Base-by-base conservation (phyloP, 495 filamentous ascomycete genomes). In the Talaromyces nanjingensis region DNA sequence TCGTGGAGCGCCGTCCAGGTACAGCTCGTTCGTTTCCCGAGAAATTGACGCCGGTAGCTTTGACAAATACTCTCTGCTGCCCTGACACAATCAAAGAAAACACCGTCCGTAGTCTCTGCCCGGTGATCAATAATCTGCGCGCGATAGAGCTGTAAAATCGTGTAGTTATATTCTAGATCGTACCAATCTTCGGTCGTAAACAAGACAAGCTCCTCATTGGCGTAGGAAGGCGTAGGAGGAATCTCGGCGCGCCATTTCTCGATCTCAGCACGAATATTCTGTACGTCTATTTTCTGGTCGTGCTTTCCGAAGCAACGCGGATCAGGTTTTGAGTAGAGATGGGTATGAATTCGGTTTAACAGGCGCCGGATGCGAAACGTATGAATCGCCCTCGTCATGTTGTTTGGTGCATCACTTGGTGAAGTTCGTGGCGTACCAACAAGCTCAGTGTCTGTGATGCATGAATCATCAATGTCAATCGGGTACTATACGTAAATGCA, bases 321-420 rank as follows among this genome's bases (percentile, higher is more conserved):
- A 22, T 53, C 49, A 9, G 49, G 49, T 53, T 24, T 53, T 3
- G 64, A 64, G 56, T 68, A 68, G 6, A 68, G 47, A 18, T 29
- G 24, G 25, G 31, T 56, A 37, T 66, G 27, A 52, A 68, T 68
- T 2, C 55, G 37, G 3, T 25, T 49, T 34, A 55, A 63, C 16
- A 68, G 31, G 6, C 55, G 52, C 9, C 66, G 64, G 7, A 68
- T 55, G 9, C 64, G 49, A 54, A 68, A 60, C 33, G 55, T 62
- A 31, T 68, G 66, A 33, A 68, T 68, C 6, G 64, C 66, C 39
- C 49, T 56, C 16, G 66, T 59, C 54, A 68, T 66, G 20, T 29
- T 63, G 34, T 64, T 65, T 27, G 64, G 66, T 14, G 64, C 59
- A 27, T 63, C 55, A 37, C 12, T 39, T 37, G 59, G 49, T n/a